A percentile compares a stretch with the other conserved stretches of the same genome.
These are phyloP conservation scores for Podila minutissima DNA, from an alignment of 192 early-diverging fungal species.

Conservation along the genomic window DNA sequence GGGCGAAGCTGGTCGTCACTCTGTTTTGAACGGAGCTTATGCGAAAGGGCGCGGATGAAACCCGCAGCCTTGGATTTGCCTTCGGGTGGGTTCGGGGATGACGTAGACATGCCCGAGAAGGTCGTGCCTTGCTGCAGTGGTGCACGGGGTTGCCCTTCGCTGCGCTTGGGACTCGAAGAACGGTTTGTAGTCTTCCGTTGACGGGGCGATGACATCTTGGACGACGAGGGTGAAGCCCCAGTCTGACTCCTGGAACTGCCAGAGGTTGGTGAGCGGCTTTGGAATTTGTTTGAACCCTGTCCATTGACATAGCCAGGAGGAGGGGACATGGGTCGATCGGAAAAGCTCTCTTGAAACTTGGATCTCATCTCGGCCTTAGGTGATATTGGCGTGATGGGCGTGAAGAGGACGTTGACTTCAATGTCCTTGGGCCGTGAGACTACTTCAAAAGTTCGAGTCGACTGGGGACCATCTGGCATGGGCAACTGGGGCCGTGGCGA, in stretches of 20 bases:
- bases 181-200: slow-evolving; percentile 28
- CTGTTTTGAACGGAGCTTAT: slow-evolving; percentile 48
- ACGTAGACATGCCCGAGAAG: slow-evolving; percentile 6
- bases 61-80: slow-evolving; percentile 46
- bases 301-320: slow-evolving; percentile 18
- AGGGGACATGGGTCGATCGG: slow-evolving; percentile 33
- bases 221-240: slow-evolving; percentile 33
- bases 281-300: slow-evolving; percentile 3
- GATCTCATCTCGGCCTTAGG: slow-evolving; percentile 36
- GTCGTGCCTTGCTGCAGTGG: slow-evolving; percentile 17
- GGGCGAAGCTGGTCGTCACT: slow-evolving; percentile 42
- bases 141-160: background rate
- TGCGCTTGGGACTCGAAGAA: slow-evolving; percentile 23
- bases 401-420: slow-evolving; percentile 35
- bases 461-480: slow-evolving; percentile 5
- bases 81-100: slow-evolving; percentile 6
- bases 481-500: slow-evolving; percentile 6
- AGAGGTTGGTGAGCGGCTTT: slow-evolving; percentile 22
- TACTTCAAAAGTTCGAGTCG: slow-evolving; percentile 5
- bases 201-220: slow-evolving; percentile 19
- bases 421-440: slow-evolving; percentile 23
- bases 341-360: slow-evolving; percentile 41
- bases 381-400: slow-evolving; percentile 40
- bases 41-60: slow-evolving; percentile 43
- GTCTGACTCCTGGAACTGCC: slow-evolving; percentile 17